phyloP scores from a whole-genome alignment of 768 basidiomycete species.

The Lentinula raphanica region DNA sequence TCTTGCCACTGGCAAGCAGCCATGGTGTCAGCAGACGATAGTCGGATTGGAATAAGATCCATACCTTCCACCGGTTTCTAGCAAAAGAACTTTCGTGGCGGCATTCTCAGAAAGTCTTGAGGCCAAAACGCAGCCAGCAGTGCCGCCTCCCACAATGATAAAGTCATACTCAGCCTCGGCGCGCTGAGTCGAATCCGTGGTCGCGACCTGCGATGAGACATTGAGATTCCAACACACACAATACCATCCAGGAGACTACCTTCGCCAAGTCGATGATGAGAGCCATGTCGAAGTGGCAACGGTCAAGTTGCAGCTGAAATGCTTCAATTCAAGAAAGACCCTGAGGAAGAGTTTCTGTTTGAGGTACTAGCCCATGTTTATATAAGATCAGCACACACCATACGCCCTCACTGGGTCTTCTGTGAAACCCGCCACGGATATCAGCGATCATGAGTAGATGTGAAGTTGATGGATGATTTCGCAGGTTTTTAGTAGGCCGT shows the following conservation, averaged over 20 bases:
- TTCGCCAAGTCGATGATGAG: background rate
- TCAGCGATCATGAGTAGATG: too few relatives aligned
- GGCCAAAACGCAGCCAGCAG: conserved; percentile 56
- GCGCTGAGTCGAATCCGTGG: background rate
- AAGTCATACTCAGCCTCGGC: conserved; percentile 39
- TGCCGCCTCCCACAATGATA: conserved; percentile 53
- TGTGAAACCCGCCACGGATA: too few relatives aligned
- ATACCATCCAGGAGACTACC: background rate
- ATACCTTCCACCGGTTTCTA: conserved; percentile 60
- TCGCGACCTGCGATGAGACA: background rate
- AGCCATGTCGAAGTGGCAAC: background rate
- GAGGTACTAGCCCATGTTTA: too few relatives aligned
- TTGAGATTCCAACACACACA: background rate
- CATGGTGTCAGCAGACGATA: background rate
- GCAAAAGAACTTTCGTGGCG: conserved; percentile 42
- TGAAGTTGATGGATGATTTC: too few relatives aligned
- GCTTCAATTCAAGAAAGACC: too few relatives aligned
- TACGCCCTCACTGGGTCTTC: too few relatives aligned
- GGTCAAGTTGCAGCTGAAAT: too few relatives aligned
- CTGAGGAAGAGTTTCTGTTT: too few relatives aligned
- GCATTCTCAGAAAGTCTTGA: conserved; percentile 53
- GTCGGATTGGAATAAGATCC: background rate
- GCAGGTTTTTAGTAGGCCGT: too few relatives aligned
- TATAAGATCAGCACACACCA: background rate
- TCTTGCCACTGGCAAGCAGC: conserved; percentile 31